These are phyloP conservation scores for Lichtheimia corymbifera DNA, from an alignment of 371 early-diverging fungal species.

Conservation along the genomic window DNA sequence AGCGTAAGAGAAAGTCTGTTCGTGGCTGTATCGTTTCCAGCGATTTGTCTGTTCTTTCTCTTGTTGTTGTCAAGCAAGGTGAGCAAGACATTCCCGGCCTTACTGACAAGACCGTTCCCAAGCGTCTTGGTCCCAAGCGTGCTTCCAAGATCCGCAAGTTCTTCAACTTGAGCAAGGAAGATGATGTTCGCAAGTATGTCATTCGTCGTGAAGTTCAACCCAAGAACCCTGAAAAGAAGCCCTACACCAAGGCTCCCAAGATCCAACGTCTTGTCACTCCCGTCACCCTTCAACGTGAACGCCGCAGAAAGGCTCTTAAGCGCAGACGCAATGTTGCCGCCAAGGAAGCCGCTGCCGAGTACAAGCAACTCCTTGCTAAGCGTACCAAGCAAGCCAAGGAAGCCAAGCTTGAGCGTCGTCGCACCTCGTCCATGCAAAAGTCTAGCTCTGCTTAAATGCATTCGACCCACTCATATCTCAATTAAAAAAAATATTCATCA, in stretches of 20 bases:
- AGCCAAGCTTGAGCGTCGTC: slow-evolving; percentile 69
- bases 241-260: slow-evolving; percentile 93
- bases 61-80: slow-evolving; percentile 97
- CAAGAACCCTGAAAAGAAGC: slow-evolving; percentile 89
- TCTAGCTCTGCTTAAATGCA: slow-evolving; percentile 48
- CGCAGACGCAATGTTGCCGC: slow-evolving; percentile 75
- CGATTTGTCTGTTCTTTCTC: slow-evolving; percentile 94
- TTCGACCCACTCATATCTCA: neutral
- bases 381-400: slow-evolving; percentile 91
- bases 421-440: slow-evolving; percentile 69
- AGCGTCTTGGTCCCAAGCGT: slow-evolving; percentile 99
- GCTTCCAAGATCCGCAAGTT: slow-evolving; percentile 98
- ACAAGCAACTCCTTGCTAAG: slow-evolving; percentile 90
- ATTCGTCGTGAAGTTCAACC: slow-evolving; percentile 94
- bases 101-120: slow-evolving; percentile 92
- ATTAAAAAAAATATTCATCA: neutral
- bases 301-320: slow-evolving; percentile 86
- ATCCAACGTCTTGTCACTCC: slow-evolving; percentile 99
- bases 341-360: slow-evolving; percentile 89
- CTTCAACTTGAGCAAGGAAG: slow-evolving; percentile 95
- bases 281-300: slow-evolving; percentile 92
- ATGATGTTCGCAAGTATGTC: slow-evolving; percentile 98
- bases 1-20: slow-evolving; percentile 99
- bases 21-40: slow-evolving; percentile 98
- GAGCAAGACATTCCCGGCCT: slow-evolving; percentile 96